Base-by-base conservation (phyloP, 768 basidiomycete species). In the Boletus coccyginus region DNA sequence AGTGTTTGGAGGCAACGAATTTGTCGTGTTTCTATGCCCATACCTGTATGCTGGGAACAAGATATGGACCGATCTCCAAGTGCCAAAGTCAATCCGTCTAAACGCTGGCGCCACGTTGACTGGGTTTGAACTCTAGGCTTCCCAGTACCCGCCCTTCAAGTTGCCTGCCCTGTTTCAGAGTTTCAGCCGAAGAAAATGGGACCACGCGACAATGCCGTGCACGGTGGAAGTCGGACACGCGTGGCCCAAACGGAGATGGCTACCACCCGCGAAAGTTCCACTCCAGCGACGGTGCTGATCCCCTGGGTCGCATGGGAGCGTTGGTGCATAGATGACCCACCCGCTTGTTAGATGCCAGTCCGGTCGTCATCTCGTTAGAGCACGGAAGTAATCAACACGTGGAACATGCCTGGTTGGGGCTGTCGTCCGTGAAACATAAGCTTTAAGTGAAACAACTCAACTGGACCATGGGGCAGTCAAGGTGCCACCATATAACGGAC, bases 191-290 rank as follows among this genome's bases (percentile, higher is more conserved):
- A 29, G 48, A 48, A 36, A 41, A 14, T 44, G 42, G 27, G 38
- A 27, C 57, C 63, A 68, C 57, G 63, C 66, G 66, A 66, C 57
- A 21, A 27, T 46, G 46, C 42, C 47, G 16, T 47, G 48, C 31
- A 43, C 48, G 45, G 53, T 62, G 52, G 41, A 53, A 45, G 29
- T 50, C 54, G 58, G 63, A 50, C 46, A 41, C 40, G 19, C 27
- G 49, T 8, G 40, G 40, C 12, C 46, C 40, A 47, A 55, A 59
- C 57, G 57, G 53, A 57, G 57, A 33, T 55, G 21, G 24, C 21
- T 19, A 27, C 27, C 50, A 66, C 43, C 65, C 65, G 65, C 65
- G 65, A 66, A 68, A 57, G 57, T 68, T 66, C 56, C 48, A 39
- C 24, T 36, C 35, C 46, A 49, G 51, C 41, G 49, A 45, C 21